Conservation (phyloP, 306 rosid species). For the Carpinus viminea region DNA sequence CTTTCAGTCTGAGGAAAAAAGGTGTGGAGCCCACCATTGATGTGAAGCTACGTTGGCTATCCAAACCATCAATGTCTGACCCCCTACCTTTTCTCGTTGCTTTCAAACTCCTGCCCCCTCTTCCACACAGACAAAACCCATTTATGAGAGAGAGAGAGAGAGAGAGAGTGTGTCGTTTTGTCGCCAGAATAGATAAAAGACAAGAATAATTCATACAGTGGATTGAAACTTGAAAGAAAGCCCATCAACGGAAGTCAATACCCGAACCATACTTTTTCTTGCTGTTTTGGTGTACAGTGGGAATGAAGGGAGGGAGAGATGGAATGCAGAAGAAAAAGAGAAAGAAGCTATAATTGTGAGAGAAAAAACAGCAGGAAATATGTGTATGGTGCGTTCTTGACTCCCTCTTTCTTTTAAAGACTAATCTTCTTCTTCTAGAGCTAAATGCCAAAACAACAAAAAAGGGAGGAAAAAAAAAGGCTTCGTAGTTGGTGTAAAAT, state of each 20-base stretch:
- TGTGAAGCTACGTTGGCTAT: slow-evolving; percentile 42
- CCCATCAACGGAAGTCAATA: slow-evolving; percentile 78
- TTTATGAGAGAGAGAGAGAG: background rate
- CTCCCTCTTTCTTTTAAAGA: slow-evolving; percentile 63
- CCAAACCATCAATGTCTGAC: slow-evolving; percentile 42
- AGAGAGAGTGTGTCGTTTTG: background rate
- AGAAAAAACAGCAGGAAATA: slow-evolving; percentile 18
- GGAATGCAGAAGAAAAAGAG: background rate
- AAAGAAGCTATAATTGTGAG: background rate
- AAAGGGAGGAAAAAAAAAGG: background rate
- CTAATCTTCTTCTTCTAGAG: slow-evolving; percentile 1
- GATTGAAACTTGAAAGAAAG: slow-evolving; percentile 19
- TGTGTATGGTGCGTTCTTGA: slow-evolving; percentile 97
- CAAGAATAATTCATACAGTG: slow-evolving; percentile 10
- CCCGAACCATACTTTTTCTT: slow-evolving; percentile 88
- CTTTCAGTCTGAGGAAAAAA: slow-evolving; percentile 15
- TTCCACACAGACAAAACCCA: background rate
- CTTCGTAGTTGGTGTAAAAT: slow-evolving; percentile 59
- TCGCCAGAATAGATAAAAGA: background rate
- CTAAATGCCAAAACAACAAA: background rate
- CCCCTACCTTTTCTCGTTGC: slow-evolving; percentile 1
- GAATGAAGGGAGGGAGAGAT: background rate
- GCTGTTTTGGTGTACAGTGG: slow-evolving; percentile 22
- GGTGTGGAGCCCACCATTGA: slow-evolving; percentile 50
- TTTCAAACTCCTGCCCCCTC: slow-evolving; percentile 31